phyloP scores from a whole-genome alignment of 2,329 filamentous ascomycete genomes.

The Aspergillus sp. region DNA sequence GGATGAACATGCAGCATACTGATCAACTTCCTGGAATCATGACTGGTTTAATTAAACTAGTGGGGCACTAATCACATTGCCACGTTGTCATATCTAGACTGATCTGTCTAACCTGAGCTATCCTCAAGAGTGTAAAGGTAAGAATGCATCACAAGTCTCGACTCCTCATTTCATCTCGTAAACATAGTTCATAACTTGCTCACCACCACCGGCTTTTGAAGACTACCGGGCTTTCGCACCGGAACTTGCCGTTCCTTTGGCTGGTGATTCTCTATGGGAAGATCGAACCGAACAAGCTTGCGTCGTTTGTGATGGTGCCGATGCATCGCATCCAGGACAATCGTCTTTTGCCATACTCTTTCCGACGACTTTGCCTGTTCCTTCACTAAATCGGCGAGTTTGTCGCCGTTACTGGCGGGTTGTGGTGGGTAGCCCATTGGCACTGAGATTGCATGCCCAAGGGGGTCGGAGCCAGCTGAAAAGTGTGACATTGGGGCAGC shows the following conservation, averaged over 20 bases:
- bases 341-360: not conserved
- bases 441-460: not conserved
- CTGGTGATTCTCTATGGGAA: not conserved
- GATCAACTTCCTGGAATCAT: not conserved
- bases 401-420: not conserved
- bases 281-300: slow-evolving; percentile 1
- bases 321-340: not conserved
- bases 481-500: not conserved
- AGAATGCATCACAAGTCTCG: not conserved
- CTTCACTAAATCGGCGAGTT: not conserved
- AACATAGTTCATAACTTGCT: not conserved
- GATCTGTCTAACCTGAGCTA: not conserved
- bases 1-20: not conserved
- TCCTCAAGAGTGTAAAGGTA: not conserved
- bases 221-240: not conserved
- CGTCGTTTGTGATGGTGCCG: not conserved
- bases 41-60: not conserved
- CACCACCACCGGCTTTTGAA: not conserved
- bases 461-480: not conserved
- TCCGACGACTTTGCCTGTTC: not conserved
- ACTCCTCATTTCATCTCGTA: not conserved
- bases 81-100: not conserved
- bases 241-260: not conserved
- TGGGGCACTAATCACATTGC: not conserved
- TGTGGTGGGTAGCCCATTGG: too few species aligned